A percentile compares a stretch with the other conserved stretches of the same genome.
Evolutionary conservation across 1,284 basidiomycete species (phyloP).

Genomic region (Cryptococcus sp.): DNA sequence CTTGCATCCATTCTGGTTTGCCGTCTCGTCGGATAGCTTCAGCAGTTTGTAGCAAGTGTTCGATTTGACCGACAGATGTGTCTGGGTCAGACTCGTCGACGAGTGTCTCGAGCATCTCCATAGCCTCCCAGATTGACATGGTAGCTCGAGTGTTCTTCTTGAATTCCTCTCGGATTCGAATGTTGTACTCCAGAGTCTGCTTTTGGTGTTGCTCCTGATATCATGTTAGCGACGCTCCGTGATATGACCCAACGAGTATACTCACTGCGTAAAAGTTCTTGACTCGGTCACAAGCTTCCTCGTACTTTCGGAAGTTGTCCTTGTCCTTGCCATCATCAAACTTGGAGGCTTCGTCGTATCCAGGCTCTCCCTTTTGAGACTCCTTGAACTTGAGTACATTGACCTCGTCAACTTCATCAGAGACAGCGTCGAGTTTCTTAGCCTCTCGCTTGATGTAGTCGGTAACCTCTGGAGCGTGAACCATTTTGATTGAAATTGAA

Average conservation of each 20-base stretch:
- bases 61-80: constrained; percentile 68
- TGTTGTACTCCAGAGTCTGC: constrained; percentile 80
- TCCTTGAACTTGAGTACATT: constrained; percentile 40
- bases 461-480: constrained; percentile 40
- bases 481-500: constrained; percentile 8
- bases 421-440: constrained; percentile 58
- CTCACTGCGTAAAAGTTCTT: constrained; percentile 65
- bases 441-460: constrained; percentile 29
- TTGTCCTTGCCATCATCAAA: constrained; percentile 78
- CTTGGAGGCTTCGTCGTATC: constrained; percentile 59
- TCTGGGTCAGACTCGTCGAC: constrained; percentile 64
- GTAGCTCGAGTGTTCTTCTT: constrained; percentile 27
- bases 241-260: neutral
- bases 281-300: constrained; percentile 72
- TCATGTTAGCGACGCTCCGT: neutral
- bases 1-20: constrained; percentile 68
- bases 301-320: constrained; percentile 50
- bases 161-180: constrained; percentile 55
- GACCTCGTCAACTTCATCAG: constrained; percentile 68
- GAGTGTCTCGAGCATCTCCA: constrained; percentile 81
- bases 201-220: constrained; percentile 73
- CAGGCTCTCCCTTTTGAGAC: constrained; percentile 20
- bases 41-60: constrained; percentile 84
- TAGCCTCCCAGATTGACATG: constrained; percentile 74
- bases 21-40: constrained; percentile 84